Base-by-base conservation (phyloP, 1,284 basidiomycete genomes). In the Microbotryum silenes-acaulis region DNA sequence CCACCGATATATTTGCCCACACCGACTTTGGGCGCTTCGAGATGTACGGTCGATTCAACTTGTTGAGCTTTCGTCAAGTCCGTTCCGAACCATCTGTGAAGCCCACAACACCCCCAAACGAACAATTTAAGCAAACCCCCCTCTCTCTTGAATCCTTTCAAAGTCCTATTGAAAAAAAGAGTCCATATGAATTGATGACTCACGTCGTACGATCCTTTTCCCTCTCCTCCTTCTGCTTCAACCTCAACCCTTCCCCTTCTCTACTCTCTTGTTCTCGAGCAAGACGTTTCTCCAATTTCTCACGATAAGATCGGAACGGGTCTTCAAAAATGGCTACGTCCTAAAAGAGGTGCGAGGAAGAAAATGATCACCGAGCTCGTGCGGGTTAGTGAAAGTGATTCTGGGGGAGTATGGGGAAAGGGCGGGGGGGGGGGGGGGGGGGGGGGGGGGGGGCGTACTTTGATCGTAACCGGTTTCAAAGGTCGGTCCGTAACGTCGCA, bases 401-500 rank as follows among this genome's bases (percentile, higher is more conserved):
- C 27, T 27, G 6, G 27, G 6, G 27, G 27, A 6, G 27, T 4
- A 4, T 27, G 27, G 27, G 27, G 27, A 27, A 25, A 25, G 2
- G 27, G 27, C 4, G 27, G 23, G 23, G 2, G 23, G 23, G 6
- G 27, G 27, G 27, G 6, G 27, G n/a, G n/a, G n/a, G 27, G 27
- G 27, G 27, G 23, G 23, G 2, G 23, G 23, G 6, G 27, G 27
- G 27, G 6, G 27, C 27, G 27, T 27, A 87, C 84, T 4, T 84
- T 85, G 64, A 91, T 89, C 57, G 81, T 81, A 56, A 97, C 85
- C 18, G 85, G 83, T 73, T 90, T 91, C 14, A 83, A 80, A 33
- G 94, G 94, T 59, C 87, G 81, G 66, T 97, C 92, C 0, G 88
- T 89, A 4, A 87, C 88, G 73, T 92, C 88, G 23, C 86, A 79